Base-by-base conservation (phyloP, 2,329 filamentous ascomycete species). In the Calonectria naviculata region DNA sequence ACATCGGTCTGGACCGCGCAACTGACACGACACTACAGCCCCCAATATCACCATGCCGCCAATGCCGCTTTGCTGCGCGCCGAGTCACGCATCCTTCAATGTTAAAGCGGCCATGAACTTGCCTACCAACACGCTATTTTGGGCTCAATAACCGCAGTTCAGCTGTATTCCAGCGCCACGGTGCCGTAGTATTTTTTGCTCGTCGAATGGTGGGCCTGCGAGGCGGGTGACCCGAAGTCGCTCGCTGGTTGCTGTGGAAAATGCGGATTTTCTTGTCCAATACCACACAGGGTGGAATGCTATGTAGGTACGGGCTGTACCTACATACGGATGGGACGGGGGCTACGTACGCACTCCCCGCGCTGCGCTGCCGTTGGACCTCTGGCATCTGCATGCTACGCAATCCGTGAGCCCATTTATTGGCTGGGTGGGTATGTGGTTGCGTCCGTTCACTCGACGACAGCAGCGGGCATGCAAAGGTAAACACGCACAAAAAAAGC, bases 391-490 rank as follows among this genome's bases (percentile, higher is more conserved):
- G 68, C 68, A 70, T 62, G 56, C 62, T 70, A 54, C 56, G 54
- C 56, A 70, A 41, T 24, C 44, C 38, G 60, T 47, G 54, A 26
- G 62, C 28, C 44, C 54, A 54, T 62, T 46, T 60, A 65, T 70
- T 70, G 67, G 62, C 36, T 34, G 17, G 29, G 28, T 15, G 62
- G 42, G n/a, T 56, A 38, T 46, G 61, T 24, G 7, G 34, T 49
- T 61, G 42, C n/a, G 21, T 44, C 58, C 44, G 68, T 70, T 70
- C 63, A 66, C 68, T 66, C 41, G 63, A 49, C 68, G 63, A 70
- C 68, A 31, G 60, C n/a, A 13, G 54, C 24, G 38, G 44, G 47
- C 21, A 7, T n/a, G 36, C 17, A 38, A 38, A 54, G 26, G 36
- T 46, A 65, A 70, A 65, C 54, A 56, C 56, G 44, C 61, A 44